Base-by-base conservation (phyloP, 345 rosid genomes). In the Moringa oleifera region DNA sequence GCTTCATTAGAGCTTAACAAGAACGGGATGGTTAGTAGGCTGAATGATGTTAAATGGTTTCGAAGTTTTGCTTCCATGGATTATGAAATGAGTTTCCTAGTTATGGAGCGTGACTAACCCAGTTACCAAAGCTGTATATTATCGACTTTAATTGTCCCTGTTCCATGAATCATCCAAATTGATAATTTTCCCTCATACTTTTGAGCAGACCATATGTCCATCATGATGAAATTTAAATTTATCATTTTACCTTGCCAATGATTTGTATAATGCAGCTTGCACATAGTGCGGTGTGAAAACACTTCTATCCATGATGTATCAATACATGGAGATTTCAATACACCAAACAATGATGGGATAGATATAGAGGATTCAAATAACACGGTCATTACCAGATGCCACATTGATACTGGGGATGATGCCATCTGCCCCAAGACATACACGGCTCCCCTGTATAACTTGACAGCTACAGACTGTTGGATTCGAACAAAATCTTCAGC, bases 301-400 rank as follows among this genome's bases (percentile, higher is more conserved):
- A 81, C 94, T 23, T 64, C 69, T 6, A 74, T 90, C 37, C 90
- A 76, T 15, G 97, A 87, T 55, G 78, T 90, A 53, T 84, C 94
- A 2, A 90, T 93, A 15, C 77, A 80, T 24, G 98, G 96, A 15
- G 95, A 90, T 56, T 93, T 93, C 57, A 86, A 84, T 68, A 81
- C 91, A 2, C 98, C 97, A 0, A 90, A 90, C 75, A 90, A 93
- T 62, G 98, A 93, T 53, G 97, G 98, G 11, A 88, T 93, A 57
- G 97, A 90, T 62, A 81, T 90, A 13, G 98, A 88, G 55, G 97
- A 93, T 58, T 88, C 98, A 0, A 90, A 86, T 65, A 78, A 90
- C 53, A 93, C 97, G 1, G 45, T 79, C 10, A 87, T 90, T 47
- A 82, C 89, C 17, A 75, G 91, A 69, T 83, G 88, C 75, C 80